phyloP scores from a whole-genome alignment of 805 yeast species.

The Starmerella kuoi region DNA sequence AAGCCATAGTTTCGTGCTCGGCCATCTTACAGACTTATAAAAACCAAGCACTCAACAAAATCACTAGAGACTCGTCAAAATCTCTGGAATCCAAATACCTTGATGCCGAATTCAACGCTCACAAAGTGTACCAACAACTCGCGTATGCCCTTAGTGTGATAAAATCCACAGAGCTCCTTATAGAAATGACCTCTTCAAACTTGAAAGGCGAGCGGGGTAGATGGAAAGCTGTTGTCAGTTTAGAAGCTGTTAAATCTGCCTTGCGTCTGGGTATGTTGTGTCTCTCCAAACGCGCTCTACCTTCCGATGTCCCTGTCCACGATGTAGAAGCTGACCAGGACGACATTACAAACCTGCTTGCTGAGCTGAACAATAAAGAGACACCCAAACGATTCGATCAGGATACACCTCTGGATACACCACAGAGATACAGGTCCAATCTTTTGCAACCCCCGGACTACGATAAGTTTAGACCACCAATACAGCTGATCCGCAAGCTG shows the following conservation, averaged over 20 bases:
- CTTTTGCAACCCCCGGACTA: conserved; percentile 20
- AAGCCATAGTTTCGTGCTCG: conserved; percentile 27
- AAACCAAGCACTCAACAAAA: conserved; percentile 28
- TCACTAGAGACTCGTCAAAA: conserved; percentile 13
- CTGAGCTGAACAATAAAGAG: background rate
- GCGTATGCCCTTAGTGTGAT: conserved; percentile 26
- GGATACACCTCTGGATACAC: background rate
- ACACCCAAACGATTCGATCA: background rate
- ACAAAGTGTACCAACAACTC: conserved; percentile 22
- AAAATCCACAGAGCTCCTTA: conserved; percentile 29
- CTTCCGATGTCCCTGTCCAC: conserved; percentile 25
- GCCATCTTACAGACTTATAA: conserved; percentile 31
- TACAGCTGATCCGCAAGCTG: conserved; percentile 26
- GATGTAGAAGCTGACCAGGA: conserved; percentile 30
- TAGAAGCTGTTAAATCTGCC: conserved; percentile 27
- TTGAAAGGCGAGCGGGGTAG: conserved; percentile 24
- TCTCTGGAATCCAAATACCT: conserved; percentile 15
- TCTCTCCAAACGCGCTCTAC: conserved; percentile 25
- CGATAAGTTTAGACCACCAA: conserved; percentile 28
- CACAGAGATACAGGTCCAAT: background rate
- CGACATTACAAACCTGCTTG: conserved; percentile 18
- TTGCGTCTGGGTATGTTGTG: conserved; percentile 27
- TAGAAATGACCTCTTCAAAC: conserved; percentile 30
- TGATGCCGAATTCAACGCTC: conserved; percentile 14
- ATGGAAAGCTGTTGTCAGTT: conserved; percentile 26